Evolutionary conservation across 257 asterid genomes (phyloP).

Genomic region (Solanum rostratum): DNA sequence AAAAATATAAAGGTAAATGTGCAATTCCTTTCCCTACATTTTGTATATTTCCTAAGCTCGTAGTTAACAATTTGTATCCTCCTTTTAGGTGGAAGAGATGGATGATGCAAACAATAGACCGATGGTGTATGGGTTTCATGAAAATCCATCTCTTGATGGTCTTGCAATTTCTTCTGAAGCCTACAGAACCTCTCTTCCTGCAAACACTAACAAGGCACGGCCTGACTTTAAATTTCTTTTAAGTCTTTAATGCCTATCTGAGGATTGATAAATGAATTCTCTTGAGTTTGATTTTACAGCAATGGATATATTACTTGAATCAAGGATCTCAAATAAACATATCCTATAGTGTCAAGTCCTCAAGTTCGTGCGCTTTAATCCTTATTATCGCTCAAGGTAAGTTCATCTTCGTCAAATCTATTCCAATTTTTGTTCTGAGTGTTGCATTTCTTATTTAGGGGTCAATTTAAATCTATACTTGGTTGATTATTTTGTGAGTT

Average conservation of each 20-base stretch:
- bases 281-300: conserved; percentile 28
- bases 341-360: conserved; percentile 35
- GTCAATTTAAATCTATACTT: not conserved
- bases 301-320: conserved; percentile 67
- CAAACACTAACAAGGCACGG: conserved; percentile 54
- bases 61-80: conserved; percentile 5
- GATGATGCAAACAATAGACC: conserved; percentile 26
- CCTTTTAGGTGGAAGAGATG: conserved; percentile 48
- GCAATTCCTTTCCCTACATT: not conserved
- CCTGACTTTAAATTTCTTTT: conserved; percentile 1
- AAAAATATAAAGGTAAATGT: conserved; percentile 51
- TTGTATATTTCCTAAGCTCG: not conserved
- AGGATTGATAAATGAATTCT: not conserved
- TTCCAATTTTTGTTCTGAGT: not conserved
- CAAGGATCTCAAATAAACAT: conserved; percentile 62
- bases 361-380: conserved; percentile 33
- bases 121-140: conserved; percentile 45
- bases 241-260: not conserved
- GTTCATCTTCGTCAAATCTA: conserved; percentile 1
- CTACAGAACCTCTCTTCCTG: conserved; percentile 36
- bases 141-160: conserved; percentile 50
- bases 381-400: conserved; percentile 65
- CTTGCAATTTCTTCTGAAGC: conserved; percentile 43
- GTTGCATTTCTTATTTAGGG: not conserved
- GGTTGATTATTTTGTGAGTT: not conserved